These are phyloP conservation scores for Ceratocystiopsis minuta DNA, from an alignment of 2,329 filamentous ascomycete species.

Conservation along the genomic window DNA sequence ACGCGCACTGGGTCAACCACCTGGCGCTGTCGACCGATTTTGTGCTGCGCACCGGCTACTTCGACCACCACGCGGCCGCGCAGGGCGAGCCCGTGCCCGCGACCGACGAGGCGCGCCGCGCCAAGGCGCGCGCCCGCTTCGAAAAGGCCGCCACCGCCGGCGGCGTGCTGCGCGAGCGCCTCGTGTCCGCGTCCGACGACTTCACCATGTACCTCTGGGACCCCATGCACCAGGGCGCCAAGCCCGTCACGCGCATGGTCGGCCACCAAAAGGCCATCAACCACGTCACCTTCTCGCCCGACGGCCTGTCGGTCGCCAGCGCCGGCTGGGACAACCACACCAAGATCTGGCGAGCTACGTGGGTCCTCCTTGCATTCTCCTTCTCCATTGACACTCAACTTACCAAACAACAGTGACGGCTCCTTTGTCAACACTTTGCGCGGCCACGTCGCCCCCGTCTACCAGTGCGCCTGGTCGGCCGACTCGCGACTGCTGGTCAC, in stretches of 20 bases:
- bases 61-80: constrained; percentile 60
- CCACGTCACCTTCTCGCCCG: constrained; percentile 84
- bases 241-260: constrained; percentile 73
- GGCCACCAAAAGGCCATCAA: constrained; percentile 96
- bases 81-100: constrained; percentile 55
- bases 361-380: constrained; percentile 21
- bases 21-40: constrained; percentile 87
- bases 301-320: constrained; percentile 73
- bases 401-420: constrained; percentile 27
- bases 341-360: constrained; percentile 72
- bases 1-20: constrained; percentile 93
- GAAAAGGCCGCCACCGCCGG: constrained; percentile 65
- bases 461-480: constrained; percentile 81
- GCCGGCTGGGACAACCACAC: constrained; percentile 88
- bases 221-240: constrained; percentile 50
- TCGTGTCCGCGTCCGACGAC: constrained; percentile 76
- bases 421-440: constrained; percentile 76
- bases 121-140: constrained; percentile 65
- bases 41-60: constrained; percentile 67
- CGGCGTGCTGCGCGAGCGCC: constrained; percentile 60
- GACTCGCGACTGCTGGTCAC: constrained; percentile 82
- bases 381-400: not conserved
- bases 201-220: constrained; percentile 96
- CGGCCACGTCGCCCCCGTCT: constrained; percentile 79
- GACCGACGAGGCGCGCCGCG: constrained; percentile 50